Evolutionary conservation across 768 basidiomycete species (phyloP).

Genomic region (Sistotremastrum suecicum): DNA sequence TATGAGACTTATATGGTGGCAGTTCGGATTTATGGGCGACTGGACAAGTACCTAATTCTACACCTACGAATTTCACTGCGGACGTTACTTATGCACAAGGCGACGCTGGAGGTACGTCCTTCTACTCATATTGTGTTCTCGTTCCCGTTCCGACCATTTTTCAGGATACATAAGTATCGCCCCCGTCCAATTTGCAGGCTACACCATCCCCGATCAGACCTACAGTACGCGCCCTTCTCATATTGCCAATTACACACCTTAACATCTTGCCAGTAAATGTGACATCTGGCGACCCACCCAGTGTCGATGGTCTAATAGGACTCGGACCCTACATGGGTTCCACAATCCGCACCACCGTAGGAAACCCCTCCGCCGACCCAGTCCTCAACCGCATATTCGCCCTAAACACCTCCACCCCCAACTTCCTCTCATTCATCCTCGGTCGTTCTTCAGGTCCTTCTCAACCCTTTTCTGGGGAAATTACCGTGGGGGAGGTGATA

Average conservation of each 20-base stretch:
- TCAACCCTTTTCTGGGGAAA: conserved; percentile 38
- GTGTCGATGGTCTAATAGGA: conserved; percentile 30
- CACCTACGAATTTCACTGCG: conserved; percentile 22
- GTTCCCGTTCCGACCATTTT: no score
- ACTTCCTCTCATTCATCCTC: conserved; percentile 50
- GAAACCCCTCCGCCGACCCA: conserved; percentile 26
- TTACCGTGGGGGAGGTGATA: conserved; percentile 49
- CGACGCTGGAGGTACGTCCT: conserved; percentile 33
- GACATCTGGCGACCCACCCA: conserved; percentile 7
- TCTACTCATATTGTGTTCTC: no score
- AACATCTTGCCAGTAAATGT: neutral
- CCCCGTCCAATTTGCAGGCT: no score
- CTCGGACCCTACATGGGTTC: conserved; percentile 53
- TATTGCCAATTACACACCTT: no score
- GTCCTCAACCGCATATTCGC: conserved; percentile 53
- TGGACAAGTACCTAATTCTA: conserved; percentile 25
- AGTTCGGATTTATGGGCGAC: conserved; percentile 59
- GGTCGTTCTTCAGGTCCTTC: conserved; percentile 42
- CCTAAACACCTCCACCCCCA: conserved; percentile 41
- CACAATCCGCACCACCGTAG: conserved; percentile 19
- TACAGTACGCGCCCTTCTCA: no score
- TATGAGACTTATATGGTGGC: neutral
- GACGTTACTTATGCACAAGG: conserved; percentile 42
- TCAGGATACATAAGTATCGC: neutral
- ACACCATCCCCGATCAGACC: no score